A percentile compares a stretch with the other conserved stretches of the same genome.
Conservation (phyloP, 2,329 filamentous ascomycete species). For the Colletotrichum sp. region DNA sequence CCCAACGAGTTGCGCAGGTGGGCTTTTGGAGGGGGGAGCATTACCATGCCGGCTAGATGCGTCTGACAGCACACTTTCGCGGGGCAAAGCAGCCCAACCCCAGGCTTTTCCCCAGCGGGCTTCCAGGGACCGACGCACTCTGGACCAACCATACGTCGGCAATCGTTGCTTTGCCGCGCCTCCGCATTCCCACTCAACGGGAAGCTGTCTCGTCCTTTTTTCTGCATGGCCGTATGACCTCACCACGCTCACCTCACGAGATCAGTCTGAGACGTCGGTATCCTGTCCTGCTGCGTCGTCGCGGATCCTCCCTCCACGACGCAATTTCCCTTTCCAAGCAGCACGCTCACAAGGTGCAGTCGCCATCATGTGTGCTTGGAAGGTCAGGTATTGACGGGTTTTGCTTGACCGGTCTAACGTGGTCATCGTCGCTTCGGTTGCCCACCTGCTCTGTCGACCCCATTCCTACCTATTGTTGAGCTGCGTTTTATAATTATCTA, state of each 20-base stretch:
- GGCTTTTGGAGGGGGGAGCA: background rate
- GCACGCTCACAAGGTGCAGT: background rate
- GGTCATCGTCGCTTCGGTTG: background rate
- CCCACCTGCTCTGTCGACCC: background rate
- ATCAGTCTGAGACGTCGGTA: constrained; percentile 20
- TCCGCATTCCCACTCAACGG: constrained; percentile 7
- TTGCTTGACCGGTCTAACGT: background rate
- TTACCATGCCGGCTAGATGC: background rate
- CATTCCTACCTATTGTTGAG: background rate
- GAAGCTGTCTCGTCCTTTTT: background rate
- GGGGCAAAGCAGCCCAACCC: background rate
- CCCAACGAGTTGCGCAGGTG: background rate
- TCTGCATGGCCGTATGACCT: constrained; percentile 17
- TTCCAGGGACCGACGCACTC: background rate
- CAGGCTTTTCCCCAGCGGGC: constrained; percentile 1
- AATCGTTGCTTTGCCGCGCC: constrained; percentile 18
- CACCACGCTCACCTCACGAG: constrained; percentile 20
- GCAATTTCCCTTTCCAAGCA: background rate
- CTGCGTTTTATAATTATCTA: background rate
- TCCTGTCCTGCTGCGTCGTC: constrained; percentile 5
- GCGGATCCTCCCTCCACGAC: background rate
- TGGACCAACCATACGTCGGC: constrained; percentile 16
- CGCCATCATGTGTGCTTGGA: constrained; percentile 14
- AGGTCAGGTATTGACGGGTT: background rate
- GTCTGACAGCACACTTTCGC: constrained; percentile 1